phyloP scores from a whole-genome alignment of 306 rosid genomes.

The Ochetophila trinervis region DNA sequence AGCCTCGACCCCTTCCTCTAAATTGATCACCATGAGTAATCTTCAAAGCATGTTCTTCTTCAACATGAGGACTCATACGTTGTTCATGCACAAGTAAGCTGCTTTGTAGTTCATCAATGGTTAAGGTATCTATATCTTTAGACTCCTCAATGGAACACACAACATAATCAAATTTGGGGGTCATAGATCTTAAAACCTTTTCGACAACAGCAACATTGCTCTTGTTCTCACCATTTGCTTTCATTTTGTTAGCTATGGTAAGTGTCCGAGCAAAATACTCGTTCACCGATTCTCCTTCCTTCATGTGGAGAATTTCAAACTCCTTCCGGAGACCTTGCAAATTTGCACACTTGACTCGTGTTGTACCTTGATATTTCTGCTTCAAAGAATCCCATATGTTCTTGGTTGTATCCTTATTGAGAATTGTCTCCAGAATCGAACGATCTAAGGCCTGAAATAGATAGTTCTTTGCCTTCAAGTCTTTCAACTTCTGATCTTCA shows the following conservation, averaged over 20 bases:
- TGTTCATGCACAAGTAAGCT: constrained; percentile 7
- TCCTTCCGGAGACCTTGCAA: background rate
- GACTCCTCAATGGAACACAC: too few relatives aligned
- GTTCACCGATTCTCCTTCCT: background rate
- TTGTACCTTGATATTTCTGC: too few relatives aligned
- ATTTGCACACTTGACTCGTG: too few relatives aligned
- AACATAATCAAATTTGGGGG: too few relatives aligned
- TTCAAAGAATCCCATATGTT: too few relatives aligned
- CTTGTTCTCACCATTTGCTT: too few relatives aligned
- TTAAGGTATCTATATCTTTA: background rate
- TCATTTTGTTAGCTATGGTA: background rate
- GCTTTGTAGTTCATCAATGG: background rate
- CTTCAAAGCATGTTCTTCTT: background rate
- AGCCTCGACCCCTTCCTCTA: background rate
- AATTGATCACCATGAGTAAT: background rate
- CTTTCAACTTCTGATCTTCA: background rate
- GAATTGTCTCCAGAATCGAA: too few relatives aligned
- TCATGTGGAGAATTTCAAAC: constrained; percentile 1
- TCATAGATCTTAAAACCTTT: too few relatives aligned
- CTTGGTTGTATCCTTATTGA: too few relatives aligned
- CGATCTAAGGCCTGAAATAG: background rate
- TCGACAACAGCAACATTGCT: too few relatives aligned
- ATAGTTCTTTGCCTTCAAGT: background rate
- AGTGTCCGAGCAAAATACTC: background rate
- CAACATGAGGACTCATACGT: background rate